These are phyloP conservation scores for Vigna mungo DNA, from an alignment of 306 rosid species.

Conservation along the genomic window DNA sequence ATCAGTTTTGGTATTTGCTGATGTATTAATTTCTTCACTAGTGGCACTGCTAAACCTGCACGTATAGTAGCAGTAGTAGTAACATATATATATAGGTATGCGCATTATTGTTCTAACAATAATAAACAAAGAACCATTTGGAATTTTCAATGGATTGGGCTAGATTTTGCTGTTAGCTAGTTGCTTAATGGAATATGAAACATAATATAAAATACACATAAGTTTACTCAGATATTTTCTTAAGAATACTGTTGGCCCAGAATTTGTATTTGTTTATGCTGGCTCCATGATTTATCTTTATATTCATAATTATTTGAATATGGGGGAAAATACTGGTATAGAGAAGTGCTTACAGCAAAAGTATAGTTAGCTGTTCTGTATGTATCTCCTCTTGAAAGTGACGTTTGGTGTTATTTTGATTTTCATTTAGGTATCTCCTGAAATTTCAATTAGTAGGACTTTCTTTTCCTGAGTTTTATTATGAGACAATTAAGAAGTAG, in stretches of 20 bases:
- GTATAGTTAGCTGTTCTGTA: neutral
- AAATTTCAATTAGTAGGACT: slow-evolving; percentile 35
- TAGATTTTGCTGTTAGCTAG: slow-evolving; percentile 37
- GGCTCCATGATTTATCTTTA: slow-evolving; percentile 14
- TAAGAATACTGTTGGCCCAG: slow-evolving; percentile 30
- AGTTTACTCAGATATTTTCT: neutral
- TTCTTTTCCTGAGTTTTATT: slow-evolving; percentile 31
- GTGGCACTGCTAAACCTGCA: slow-evolving; percentile 38
- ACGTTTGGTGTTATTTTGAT: slow-evolving; percentile 32
- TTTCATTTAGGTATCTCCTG: neutral
- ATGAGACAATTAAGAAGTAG: slow-evolving; percentile 48
- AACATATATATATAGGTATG: slow-evolving; percentile 34
- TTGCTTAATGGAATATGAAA: slow-evolving; percentile 44
- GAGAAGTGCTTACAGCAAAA: neutral
- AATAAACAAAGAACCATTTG: slow-evolving; percentile 32
- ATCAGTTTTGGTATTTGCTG: slow-evolving; percentile 49
- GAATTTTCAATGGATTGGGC: slow-evolving; percentile 10
- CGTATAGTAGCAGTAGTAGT: slow-evolving; percentile 18
- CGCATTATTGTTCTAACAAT: slow-evolving; percentile 40
- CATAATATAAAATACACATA: neutral
- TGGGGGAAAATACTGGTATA: neutral
- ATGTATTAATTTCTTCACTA: slow-evolving; percentile 38
- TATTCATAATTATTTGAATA: neutral
- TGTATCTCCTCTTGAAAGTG: slow-evolving; percentile 46
- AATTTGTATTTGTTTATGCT: slow-evolving; percentile 39